Base-by-base conservation (phyloP, 2,329 filamentous ascomycete species). In the Fusarium duplospermum region DNA sequence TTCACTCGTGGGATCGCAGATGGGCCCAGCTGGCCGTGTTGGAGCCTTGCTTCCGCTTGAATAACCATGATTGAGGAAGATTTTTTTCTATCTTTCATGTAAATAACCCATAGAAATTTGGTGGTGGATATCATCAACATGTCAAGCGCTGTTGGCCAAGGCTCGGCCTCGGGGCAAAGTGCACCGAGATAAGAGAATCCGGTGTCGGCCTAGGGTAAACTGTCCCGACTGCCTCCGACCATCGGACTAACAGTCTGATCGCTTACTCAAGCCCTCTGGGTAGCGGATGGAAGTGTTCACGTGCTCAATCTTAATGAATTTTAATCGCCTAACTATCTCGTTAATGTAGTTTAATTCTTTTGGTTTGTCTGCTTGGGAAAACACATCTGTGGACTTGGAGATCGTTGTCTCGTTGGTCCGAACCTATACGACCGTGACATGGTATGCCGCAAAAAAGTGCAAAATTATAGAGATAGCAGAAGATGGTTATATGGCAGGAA, bases 291-390 rank as follows among this genome's bases (percentile, higher is more conserved):
- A 29, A 29, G 16, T 50, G 2, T 5, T 24, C 14, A 4, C n/a
- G 38, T 11, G 3, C 45, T 50, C 6, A 1, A 22, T 27, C 8
- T 27, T 11, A 5, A 5, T 0, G 4, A 11, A 29, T 29, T 50
- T 6, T 0, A 7, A 18, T 11, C 5, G 5, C 10, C 9, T 2
- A 0, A 2, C 6, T 29, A 29, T 24, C 0, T 24, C 20, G 7
- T 8, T 47, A 6, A 6, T 18, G 18, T 16, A 18, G 35, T 16
- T 36, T n/a, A 5, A 16, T 38, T 38, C 3, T 38, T 38, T 10
- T n/a, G 8, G 8, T 38, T 10, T 4, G 18, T 2, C 4, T 33
- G 2, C 31, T 14, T 10, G 4, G 36, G 36, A 18, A 38, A n/a
- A n/a, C 8, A 10, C 36, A 38, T 38, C 8, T 38, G 16, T 38